phyloP scores from a whole-genome alignment of 2,329 filamentous ascomycete genomes.

The Trichophyton simii region DNA sequence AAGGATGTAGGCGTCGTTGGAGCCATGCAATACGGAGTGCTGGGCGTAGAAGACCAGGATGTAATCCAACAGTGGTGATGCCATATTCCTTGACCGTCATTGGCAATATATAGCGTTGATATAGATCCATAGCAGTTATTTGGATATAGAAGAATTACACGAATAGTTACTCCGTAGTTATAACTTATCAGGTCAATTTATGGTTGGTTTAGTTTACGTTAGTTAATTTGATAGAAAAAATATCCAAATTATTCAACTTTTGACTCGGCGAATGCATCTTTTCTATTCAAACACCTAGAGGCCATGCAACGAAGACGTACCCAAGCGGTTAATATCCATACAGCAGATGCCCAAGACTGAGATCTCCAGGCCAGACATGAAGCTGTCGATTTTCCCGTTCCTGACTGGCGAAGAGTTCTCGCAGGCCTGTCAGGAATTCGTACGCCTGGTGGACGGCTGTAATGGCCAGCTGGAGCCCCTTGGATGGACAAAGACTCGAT shows the following conservation, averaged over 20 bases:
- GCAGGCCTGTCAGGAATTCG: conserved; percentile 4
- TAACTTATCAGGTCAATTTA: background rate
- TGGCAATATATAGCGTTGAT: background rate
- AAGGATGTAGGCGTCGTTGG: conserved; percentile 43
- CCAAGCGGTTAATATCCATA: background rate
- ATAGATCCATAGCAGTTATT: too few relatives aligned
- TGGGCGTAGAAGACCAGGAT: background rate
- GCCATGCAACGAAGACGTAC: too few relatives aligned
- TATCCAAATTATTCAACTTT: background rate
- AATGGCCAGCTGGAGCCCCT: background rate
- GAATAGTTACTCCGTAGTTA: too few relatives aligned
- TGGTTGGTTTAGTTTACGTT: background rate
- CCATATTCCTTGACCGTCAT: background rate
- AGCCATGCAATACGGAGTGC: conserved; percentile 5
- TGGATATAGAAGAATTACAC: too few relatives aligned
- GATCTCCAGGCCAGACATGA: background rate
- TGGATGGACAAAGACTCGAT: conserved; percentile 6
- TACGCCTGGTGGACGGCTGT: conserved; percentile 2
- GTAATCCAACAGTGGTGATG: background rate
- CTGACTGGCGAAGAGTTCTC: conserved; percentile 7
- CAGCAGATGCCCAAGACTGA: background rate
- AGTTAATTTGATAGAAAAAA: too few relatives aligned
- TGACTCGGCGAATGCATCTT: background rate
- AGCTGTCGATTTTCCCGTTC: conserved; percentile 8
- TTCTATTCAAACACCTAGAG: background rate